Base-by-base conservation (phyloP, 2,329 filamentous ascomycete genomes). In the Cladophialophora bantiana region DNA sequence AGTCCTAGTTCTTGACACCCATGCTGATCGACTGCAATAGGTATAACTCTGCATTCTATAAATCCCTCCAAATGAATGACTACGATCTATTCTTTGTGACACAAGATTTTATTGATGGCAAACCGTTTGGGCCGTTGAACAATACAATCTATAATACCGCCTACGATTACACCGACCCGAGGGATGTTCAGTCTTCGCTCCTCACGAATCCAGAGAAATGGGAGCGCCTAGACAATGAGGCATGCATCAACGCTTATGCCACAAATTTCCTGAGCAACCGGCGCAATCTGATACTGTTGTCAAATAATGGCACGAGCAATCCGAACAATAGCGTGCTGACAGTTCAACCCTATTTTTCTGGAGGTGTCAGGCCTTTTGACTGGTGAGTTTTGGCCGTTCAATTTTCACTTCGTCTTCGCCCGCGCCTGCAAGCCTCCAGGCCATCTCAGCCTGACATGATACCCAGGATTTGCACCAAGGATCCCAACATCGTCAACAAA, bases 1-100 rank as follows among this genome's bases (percentile, higher is more conserved):
- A 26, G 3, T 13, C 15, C 45, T 20, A 50, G 10, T 36, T 31
- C 3, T 36, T 54, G 20, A 26, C 26, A 13, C 45, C 20, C 13
- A 20, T 54, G 26, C 34, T 57, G 20, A 35, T 50, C 12, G 34
- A 18, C 15, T 35, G 20, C 9, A 32, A n/a, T 42, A 70, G 68
- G 52, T 75, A 76, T 57, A 76, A 76, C 64, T 75, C 74, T 3
- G 72, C 69, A 5, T 71, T 76, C 48, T 75, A 71, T 60, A 65
- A 69, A 48, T 72, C 73, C 7, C 64, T 73, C 1, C 45, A 65
- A 2, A 69, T 63, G 1, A 70, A 73, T 26, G 66, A 71, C n/a
- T 75, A 75, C 64, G 32, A 62, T 18, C 54, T 73, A 2, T 66
- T 69, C 32, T 31, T 71, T 6, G 73, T 67, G n/a, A 64, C 45